These are phyloP conservation scores for Trichoderma gracile DNA, from an alignment of 2,329 filamentous ascomycete species.

Conservation along the genomic window DNA sequence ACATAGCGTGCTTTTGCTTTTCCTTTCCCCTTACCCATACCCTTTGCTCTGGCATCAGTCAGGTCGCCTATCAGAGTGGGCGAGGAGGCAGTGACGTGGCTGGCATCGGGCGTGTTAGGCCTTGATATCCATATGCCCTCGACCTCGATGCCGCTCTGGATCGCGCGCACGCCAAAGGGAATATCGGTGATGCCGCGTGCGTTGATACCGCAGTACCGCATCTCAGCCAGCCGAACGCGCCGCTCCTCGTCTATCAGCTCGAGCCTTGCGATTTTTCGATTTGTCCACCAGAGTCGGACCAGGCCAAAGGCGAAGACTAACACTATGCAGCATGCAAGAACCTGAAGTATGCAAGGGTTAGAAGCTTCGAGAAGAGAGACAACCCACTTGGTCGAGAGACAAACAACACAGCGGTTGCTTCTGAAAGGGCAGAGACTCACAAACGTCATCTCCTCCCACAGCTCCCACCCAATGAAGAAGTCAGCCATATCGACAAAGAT, in stretches of 20 bases:
- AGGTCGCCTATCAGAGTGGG: conserved; percentile 31
- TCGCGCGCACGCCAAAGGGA: conserved; percentile 82
- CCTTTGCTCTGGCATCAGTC: conserved; percentile 26
- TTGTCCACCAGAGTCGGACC: conserved; percentile 65
- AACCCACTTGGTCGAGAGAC: neutral
- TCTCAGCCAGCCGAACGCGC: conserved; percentile 52
- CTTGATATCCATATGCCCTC: conserved; percentile 80
- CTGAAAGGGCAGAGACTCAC: conserved; percentile 53
- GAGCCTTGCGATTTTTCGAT: conserved; percentile 56
- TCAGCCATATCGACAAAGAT: conserved; percentile 34
- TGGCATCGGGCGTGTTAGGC: conserved; percentile 44
- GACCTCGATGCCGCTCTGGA: conserved; percentile 79
- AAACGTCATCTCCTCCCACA: conserved; percentile 91
- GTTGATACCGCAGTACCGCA: conserved; percentile 56
- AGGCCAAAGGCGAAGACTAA: conserved; percentile 69
- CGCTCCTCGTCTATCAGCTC: conserved; percentile 68
- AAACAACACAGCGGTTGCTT: neutral
- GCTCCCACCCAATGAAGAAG: conserved; percentile 70
- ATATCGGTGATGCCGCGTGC: conserved; percentile 55
- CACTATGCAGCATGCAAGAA: conserved; percentile 70
- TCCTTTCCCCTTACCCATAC: conserved; percentile 31
- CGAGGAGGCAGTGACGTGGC: conserved; percentile 31
- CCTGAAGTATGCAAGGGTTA: conserved; percentile 47
- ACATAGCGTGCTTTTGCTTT: conserved; percentile 25
- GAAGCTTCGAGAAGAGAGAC: neutral